Conservation (phyloP, 257 asterid species). For the Penstemon eatonii region DNA sequence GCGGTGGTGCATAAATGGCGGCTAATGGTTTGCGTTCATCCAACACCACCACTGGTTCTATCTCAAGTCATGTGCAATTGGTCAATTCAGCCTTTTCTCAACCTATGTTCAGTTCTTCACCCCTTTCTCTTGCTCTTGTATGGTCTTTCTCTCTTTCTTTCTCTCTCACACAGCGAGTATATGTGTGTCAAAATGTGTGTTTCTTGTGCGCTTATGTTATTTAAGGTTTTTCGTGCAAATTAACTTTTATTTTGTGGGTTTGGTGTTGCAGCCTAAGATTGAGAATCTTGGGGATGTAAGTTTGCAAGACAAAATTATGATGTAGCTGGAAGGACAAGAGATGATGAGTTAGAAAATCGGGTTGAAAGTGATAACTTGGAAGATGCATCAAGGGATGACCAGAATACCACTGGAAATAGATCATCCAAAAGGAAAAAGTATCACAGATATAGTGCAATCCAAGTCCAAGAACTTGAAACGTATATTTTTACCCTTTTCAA, state of each 20-base stretch:
- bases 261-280: slow-evolving; percentile 69
- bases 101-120: slow-evolving; percentile 46
- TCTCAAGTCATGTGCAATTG: slow-evolving; percentile 46
- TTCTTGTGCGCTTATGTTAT: not conserved
- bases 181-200: not conserved
- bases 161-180: not conserved
- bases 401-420: too few species aligned
- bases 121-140: slow-evolving; percentile 62
- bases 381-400: slow-evolving; percentile 38
- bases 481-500: not conserved
- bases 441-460: too few species aligned
- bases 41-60: slow-evolving; percentile 35
- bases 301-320: slow-evolving; percentile 42
- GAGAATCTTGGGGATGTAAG: slow-evolving; percentile 65
- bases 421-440: too few species aligned
- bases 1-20: slow-evolving; percentile 51
- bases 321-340: slow-evolving; percentile 39
- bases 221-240: slow-evolving; percentile 5
- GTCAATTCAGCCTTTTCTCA: slow-evolving; percentile 41
- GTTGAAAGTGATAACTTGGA: slow-evolving; percentile 73
- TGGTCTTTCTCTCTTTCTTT: slow-evolving; percentile 25
- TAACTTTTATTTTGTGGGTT: not conserved
- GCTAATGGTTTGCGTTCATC: slow-evolving; percentile 44
- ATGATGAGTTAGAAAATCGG: slow-evolving; percentile 65
- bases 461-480: too few species aligned